phyloP scores from a whole-genome alignment of 2,329 filamentous ascomycete species.

The Grosmannia huntii region DNA sequence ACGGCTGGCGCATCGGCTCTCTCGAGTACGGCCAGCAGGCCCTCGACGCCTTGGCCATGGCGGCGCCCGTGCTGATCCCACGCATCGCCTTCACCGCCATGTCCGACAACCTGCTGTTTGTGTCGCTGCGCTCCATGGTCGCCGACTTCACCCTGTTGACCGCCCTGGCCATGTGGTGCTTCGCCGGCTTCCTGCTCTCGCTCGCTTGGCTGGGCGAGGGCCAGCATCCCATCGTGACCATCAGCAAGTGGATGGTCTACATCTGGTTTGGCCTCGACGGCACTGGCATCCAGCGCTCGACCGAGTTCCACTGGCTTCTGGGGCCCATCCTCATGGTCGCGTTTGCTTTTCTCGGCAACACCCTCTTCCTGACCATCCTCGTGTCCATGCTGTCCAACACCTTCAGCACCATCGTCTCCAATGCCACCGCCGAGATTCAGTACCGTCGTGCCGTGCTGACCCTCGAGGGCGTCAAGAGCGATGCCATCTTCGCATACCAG shows the following conservation, averaged over 20 bases:
- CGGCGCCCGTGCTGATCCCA: constrained; percentile 64
- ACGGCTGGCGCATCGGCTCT: constrained; percentile 42
- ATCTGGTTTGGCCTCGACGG: constrained; percentile 85
- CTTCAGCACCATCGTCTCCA: constrained; percentile 63
- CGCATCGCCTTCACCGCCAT: constrained; percentile 72
- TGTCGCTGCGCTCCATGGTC: constrained; percentile 75
- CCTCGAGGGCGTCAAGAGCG: constrained; percentile 74
- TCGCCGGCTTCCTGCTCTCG: constrained; percentile 67
- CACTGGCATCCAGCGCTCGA: constrained; percentile 45
- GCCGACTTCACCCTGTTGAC: constrained; percentile 71
- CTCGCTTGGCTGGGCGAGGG: constrained; percentile 66
- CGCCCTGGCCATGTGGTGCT: constrained; percentile 67
- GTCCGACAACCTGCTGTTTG: constrained; percentile 73
- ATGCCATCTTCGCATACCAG: constrained; percentile 71
- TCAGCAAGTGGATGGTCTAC: constrained; percentile 85
- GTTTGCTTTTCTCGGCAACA: constrained; percentile 79
- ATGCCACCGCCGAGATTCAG: constrained; percentile 72
- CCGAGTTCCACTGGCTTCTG: constrained; percentile 66
- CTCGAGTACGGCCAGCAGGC: constrained; percentile 48
- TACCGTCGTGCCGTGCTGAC: constrained; percentile 71
- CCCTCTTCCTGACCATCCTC: constrained; percentile 75
- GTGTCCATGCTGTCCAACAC: constrained; percentile 81
- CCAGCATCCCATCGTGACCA: constrained; percentile 49
- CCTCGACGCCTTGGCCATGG: constrained; percentile 67
- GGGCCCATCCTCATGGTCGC: constrained; percentile 70